Evolutionary conservation across 176 grass and related monocot species (phyloP).

Genomic region (Microstegium vimineum): DNA sequence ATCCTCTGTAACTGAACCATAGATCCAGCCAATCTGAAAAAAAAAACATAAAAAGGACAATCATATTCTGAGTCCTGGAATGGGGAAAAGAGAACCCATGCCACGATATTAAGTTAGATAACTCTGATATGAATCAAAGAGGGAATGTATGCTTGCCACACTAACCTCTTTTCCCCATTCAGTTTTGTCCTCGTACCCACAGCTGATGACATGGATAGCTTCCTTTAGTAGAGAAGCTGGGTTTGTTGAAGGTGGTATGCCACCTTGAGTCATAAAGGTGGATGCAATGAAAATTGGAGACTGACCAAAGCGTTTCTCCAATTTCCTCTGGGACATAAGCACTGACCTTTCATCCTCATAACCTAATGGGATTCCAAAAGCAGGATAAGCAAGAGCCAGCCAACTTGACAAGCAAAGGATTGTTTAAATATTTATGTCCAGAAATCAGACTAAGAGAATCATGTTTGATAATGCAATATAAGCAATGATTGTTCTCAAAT

Average conservation of each 20-base stretch:
- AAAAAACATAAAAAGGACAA: slow-evolving; percentile 6
- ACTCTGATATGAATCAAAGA: background rate
- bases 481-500: background rate
- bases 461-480: slow-evolving; percentile 4
- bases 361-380: slow-evolving; percentile 43
- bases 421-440: background rate
- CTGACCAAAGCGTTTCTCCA: slow-evolving; percentile 97
- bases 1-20: slow-evolving; percentile 91
- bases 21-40: slow-evolving; percentile 98
- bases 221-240: slow-evolving; percentile 92
- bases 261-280: slow-evolving; percentile 91
- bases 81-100: background rate
- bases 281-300: slow-evolving; percentile 94
- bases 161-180: slow-evolving; percentile 99
- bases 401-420: slow-evolving; percentile 9
- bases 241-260: slow-evolving; percentile 88
- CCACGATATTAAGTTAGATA: background rate
- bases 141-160: slow-evolving; percentile 4
- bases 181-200: slow-evolving; percentile 98
- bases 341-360: slow-evolving; percentile 94
- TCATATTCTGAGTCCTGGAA: background rate
- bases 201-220: slow-evolving; percentile 98
- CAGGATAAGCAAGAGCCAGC: slow-evolving; percentile 11
- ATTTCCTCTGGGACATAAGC: slow-evolving; percentile 93
- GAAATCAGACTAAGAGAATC: background rate